Conservation (phyloP, 441 rosid genomes). For the Eutrema salsugineum region DNA sequence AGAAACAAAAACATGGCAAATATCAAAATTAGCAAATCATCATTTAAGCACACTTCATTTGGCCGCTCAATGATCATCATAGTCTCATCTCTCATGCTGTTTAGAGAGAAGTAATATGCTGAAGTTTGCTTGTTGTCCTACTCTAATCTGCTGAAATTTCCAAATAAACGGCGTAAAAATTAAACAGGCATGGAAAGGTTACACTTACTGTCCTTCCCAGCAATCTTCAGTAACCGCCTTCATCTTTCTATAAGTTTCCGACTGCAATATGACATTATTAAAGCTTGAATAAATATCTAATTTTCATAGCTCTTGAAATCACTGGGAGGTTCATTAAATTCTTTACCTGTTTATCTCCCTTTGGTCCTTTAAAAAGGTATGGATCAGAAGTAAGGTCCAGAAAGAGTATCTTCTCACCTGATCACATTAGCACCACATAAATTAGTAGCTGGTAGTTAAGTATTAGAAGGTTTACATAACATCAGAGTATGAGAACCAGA, state of each 20-base stretch:
- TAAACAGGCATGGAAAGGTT: background rate
- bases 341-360: conserved; percentile 87
- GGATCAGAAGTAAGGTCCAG: conserved; percentile 87
- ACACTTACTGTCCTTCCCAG: conserved; percentile 88
- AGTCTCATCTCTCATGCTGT: background rate
- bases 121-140: background rate
- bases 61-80: background rate
- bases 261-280: conserved; percentile 41
- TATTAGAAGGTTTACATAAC: conserved; percentile 1
- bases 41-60: background rate
- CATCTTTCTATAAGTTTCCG: conserved; percentile 93
- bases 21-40: background rate
- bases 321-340: background rate
- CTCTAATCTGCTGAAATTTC: background rate
- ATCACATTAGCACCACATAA: background rate
- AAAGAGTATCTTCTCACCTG: conserved; percentile 86
- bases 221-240: conserved; percentile 66
- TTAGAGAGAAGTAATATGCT: background rate
- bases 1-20: background rate
- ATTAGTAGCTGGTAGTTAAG: background rate
- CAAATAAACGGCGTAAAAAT: background rate
- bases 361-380: conserved; percentile 82
- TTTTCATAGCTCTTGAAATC: background rate
- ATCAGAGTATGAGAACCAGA: background rate
- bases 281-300: background rate